Percentiles rank a stretch among this genome's conserved stretches.
phyloP scores from a whole-genome alignment of 768 basidiomycete genomes.

The Russula sp. region DNA sequence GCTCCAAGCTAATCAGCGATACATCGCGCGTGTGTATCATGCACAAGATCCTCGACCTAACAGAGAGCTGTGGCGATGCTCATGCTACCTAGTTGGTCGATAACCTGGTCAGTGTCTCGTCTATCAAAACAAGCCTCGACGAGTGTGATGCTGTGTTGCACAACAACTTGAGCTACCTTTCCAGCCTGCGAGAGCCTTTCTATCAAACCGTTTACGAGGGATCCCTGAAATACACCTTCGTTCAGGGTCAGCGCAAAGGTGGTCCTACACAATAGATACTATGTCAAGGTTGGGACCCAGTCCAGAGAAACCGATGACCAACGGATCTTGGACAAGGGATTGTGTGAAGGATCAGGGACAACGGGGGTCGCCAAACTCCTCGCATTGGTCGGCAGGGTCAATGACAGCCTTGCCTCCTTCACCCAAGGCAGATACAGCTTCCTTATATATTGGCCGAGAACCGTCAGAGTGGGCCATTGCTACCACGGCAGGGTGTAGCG shows the following conservation, averaged over 20 bases:
- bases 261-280: conserved; percentile 40
- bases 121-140: conserved; percentile 53
- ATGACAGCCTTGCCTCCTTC: conserved; percentile 66
- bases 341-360: conserved; percentile 70
- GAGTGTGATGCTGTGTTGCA: conserved; percentile 54
- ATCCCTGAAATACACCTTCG: conserved; percentile 41
- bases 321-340: conserved; percentile 55
- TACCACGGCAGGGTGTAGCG: neutral
- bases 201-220: neutral
- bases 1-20: no score
- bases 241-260: conserved; percentile 68
- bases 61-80: neutral
- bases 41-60: no score
- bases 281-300: neutral
- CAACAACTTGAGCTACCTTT: conserved; percentile 62
- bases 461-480: neutral
- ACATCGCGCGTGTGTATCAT: no score
- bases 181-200: conserved; percentile 38
- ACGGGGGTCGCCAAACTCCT: conserved; percentile 58
- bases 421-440: conserved; percentile 50
- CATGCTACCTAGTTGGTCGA: conserved; percentile 37
- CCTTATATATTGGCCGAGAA: conserved; percentile 50
- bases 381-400: conserved; percentile 62
- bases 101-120: conserved; percentile 37
- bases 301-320: neutral